phyloP scores from a whole-genome alignment of 164 flowering plant species.

The Stephania yunnanensis region DNA sequence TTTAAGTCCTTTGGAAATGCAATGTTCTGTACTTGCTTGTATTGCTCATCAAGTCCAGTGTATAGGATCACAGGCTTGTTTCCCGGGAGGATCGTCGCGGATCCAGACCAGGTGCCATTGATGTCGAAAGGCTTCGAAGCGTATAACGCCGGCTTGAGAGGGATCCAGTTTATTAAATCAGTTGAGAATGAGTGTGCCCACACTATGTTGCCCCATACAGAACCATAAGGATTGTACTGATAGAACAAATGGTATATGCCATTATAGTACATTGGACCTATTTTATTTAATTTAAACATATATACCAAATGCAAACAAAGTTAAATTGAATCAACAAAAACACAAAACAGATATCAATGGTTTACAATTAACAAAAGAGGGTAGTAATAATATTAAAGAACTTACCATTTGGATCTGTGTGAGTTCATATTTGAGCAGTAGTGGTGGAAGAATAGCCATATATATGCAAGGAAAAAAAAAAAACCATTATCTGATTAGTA shows the following conservation, averaged over 20 bases:
- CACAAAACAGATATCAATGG: background rate
- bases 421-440: background rate
- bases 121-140: conserved; percentile 34
- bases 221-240: conserved; percentile 41
- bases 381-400: background rate
- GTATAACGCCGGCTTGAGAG: conserved; percentile 28
- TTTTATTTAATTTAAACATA: background rate
- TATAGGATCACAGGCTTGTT: conserved; percentile 41
- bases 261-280: conserved; percentile 36
- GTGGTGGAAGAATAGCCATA: background rate
- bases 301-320: background rate
- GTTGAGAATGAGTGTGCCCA: conserved; percentile 52
- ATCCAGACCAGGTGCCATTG: conserved; percentile 48
- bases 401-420: background rate
- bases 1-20: conserved; percentile 38
- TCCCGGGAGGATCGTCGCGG: conserved; percentile 45
- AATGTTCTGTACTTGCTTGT: conserved; percentile 38
- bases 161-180: conserved; percentile 49
- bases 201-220: conserved; percentile 41
- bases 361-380: background rate
- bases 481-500: background rate
- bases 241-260: conserved; percentile 38
- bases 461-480: background rate
- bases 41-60: conserved; percentile 31
- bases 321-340: background rate